phyloP scores from a whole-genome alignment of 768 basidiomycete genomes.

The Suillus subluteus region DNA sequence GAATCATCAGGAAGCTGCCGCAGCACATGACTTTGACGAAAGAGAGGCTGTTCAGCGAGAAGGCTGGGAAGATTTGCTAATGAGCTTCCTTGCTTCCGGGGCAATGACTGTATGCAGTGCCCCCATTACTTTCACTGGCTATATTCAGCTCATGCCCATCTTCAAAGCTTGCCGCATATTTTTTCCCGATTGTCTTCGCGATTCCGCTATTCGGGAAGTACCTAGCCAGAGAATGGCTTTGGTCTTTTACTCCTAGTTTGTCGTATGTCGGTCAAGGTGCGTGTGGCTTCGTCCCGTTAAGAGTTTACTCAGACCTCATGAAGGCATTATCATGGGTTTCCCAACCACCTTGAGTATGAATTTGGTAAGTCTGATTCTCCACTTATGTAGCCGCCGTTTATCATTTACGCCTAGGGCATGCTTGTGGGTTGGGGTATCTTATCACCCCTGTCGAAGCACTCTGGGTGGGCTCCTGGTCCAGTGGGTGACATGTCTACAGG shows the following conservation, averaged over 20 bases:
- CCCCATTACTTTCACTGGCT: not conserved
- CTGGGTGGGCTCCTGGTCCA: slow-evolving; percentile 93
- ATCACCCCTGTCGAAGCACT: slow-evolving; percentile 81
- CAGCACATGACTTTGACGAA: slow-evolving; percentile 40
- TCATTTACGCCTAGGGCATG: slow-evolving; percentile 71
- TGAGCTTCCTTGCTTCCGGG: slow-evolving; percentile 80
- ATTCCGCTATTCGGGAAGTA: slow-evolving; percentile 85
- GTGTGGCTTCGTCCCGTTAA: slow-evolving; percentile 9
- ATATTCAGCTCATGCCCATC: slow-evolving; percentile 11
- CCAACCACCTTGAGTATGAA: slow-evolving; percentile 95
- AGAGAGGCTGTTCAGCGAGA: slow-evolving; percentile 57
- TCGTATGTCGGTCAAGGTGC: slow-evolving; percentile 90
- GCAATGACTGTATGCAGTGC: slow-evolving; percentile 67
- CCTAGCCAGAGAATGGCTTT: slow-evolving; percentile 87
- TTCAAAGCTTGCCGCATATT: slow-evolving; percentile 77
- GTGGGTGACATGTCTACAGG: slow-evolving; percentile 87
- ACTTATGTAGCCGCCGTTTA: slow-evolving; percentile 8
- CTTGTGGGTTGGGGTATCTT: slow-evolving; percentile 93
- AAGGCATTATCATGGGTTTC: slow-evolving; percentile 97
- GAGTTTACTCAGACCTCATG: slow-evolving; percentile 8
- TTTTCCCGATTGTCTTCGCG: slow-evolving; percentile 87
- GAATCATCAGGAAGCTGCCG: slow-evolving; percentile 18
- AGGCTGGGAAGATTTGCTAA: slow-evolving; percentile 78
- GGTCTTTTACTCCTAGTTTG: slow-evolving; percentile 91
- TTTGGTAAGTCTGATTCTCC: slow-evolving; percentile 47